phyloP scores from a whole-genome alignment of 306 rosid species.

The Macrotyloma uniflorum region DNA sequence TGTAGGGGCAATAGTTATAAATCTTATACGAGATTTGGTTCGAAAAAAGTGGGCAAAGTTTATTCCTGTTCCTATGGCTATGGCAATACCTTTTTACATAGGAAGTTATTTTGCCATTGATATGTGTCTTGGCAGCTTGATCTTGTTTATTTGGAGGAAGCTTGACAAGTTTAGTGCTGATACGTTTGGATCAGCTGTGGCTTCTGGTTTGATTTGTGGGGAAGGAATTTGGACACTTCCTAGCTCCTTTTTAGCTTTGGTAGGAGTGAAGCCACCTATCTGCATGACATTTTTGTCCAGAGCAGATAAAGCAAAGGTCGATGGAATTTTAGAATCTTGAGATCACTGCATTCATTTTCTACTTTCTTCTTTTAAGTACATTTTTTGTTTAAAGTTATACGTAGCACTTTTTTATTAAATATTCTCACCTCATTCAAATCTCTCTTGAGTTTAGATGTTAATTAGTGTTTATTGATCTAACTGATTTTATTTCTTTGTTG shows the following conservation, averaged over 20 bases:
- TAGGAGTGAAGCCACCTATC: conserved; percentile 52
- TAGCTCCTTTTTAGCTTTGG: conserved; percentile 51
- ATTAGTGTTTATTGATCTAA: not conserved
- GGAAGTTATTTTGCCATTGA: conserved; percentile 55
- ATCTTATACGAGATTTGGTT: conserved; percentile 40
- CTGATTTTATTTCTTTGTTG: not conserved
- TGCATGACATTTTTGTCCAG: conserved; percentile 62
- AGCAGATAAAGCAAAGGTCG: conserved; percentile 39
- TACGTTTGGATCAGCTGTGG: conserved; percentile 51
- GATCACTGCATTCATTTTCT: not conserved
- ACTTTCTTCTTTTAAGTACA: not conserved
- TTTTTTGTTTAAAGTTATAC: not conserved
- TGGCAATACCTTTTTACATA: conserved; percentile 63
- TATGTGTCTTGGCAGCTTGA: conserved; percentile 59
- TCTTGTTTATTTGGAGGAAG: conserved; percentile 48
- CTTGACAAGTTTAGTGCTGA: conserved; percentile 49
- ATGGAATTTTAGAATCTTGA: conserved; percentile 42
- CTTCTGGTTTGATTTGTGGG: conserved; percentile 64
- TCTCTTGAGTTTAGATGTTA: not conserved
- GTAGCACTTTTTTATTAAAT: not conserved
- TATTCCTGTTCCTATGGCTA: conserved; percentile 62
- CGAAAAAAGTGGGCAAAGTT: conserved; percentile 37
- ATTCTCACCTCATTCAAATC: not conserved
- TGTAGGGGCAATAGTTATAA: conserved; percentile 38
- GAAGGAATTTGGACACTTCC: conserved; percentile 67